These are phyloP conservation scores for Taphrina confusa DNA, from an alignment of 1,139 yeast species.

Conservation along the genomic window DNA sequence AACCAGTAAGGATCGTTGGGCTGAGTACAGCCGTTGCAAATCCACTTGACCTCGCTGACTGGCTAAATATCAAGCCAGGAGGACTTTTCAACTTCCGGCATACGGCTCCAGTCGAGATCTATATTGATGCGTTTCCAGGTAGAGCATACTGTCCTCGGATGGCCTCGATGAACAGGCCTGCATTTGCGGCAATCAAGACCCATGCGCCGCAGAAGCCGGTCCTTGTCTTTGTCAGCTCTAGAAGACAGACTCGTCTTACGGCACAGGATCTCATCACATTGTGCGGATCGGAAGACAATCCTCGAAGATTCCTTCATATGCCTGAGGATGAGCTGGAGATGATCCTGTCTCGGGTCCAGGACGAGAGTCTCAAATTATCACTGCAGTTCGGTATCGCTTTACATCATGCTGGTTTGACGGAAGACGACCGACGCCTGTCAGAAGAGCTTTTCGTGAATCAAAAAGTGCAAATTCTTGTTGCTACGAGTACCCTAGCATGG, in stretches of 20 bases:
- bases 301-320: slow-evolving; percentile 80
- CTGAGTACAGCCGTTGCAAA: slow-evolving; percentile 98
- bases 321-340: slow-evolving; percentile 69
- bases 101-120: slow-evolving; percentile 97
- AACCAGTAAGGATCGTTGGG: slow-evolving; percentile 80
- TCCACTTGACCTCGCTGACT: slow-evolving; percentile 96
- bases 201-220: slow-evolving; percentile 94
- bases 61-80: slow-evolving; percentile 81
- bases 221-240: slow-evolving; percentile 90
- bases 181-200: slow-evolving; percentile 91
- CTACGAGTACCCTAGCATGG: slow-evolving; percentile 96
- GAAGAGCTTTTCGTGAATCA: slow-evolving; percentile 82
- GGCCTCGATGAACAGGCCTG: slow-evolving; percentile 92
- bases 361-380: slow-evolving; percentile 80
- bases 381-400: slow-evolving; percentile 94
- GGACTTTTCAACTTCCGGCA: slow-evolving; percentile 93
- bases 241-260: slow-evolving; percentile 94
- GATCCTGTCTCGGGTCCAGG: slow-evolving; percentile 69
- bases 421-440: slow-evolving; percentile 81
- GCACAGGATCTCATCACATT: slow-evolving; percentile 89
- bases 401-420: slow-evolving; percentile 97
- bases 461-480: slow-evolving; percentile 84
- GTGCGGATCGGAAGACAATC: slow-evolving; percentile 93
- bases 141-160: slow-evolving; percentile 76
- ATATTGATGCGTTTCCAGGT: slow-evolving; percentile 95